Evolutionary conservation across 306 rosid species (phyloP), one percentile per base, ranked within the genome.

Genomic region (Ammopiptanthus mongolicus): DNA sequence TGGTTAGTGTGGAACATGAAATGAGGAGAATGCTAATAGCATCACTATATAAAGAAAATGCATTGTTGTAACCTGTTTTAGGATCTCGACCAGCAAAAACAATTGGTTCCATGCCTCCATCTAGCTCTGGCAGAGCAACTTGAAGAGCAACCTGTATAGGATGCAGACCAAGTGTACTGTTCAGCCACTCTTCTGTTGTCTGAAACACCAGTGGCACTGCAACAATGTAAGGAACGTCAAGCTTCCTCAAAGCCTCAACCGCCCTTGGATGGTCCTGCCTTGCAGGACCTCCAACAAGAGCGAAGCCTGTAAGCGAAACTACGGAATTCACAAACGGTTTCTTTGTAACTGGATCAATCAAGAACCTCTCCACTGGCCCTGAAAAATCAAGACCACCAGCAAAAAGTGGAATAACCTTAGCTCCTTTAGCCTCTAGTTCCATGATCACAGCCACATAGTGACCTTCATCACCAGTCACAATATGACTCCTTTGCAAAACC

Each of bases 61-160:
- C 44, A 37, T 8, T 37, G 8, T 14, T 22, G 17, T 78, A 85
- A 85, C 99, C 99, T 42, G 99, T 86, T 85, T 87, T 89, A 39
- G 99, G 99, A 89, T 96, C 99, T 19, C 99, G 88, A 19, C 99
- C 98, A 0, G 99, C 88, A 23, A 90, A 96, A 78, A 96, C 96
- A 9, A 96, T 96, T 9, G 99, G 99, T 82, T 96, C 99, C 97
- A 96, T 96, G 69, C 98, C 99, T 65, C 99, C 99, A 81, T 92
- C 99, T 0, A 96, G 97, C 86, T 96, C 99, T 0, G 99, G 99
- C 63, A 96, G 90, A 48, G 99, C 99, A 75, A 96, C 98, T 80
- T 96, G 99, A 79, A 96, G 87, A 19, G 99, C 99, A 5, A 96
- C 99, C 88, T 96, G 99, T 71, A 96, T 92, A n/a, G 99, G 99